Evolutionary conservation across 2,329 filamentous ascomycete genomes (phyloP).

Genomic region (Penicillium decumbens): DNA sequence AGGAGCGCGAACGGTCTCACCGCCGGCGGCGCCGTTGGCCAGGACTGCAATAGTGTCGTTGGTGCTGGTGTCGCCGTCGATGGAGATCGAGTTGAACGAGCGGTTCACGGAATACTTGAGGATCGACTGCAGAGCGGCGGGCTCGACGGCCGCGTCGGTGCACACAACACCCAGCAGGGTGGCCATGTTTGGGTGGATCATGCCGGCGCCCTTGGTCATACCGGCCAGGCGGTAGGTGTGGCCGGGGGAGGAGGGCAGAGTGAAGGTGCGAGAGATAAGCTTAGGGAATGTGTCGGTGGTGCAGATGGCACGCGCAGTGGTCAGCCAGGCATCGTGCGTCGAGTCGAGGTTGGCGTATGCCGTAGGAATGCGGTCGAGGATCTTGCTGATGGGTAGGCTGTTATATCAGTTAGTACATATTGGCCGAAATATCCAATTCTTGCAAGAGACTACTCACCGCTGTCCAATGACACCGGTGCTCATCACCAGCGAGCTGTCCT

Average conservation of each 20-base stretch:
- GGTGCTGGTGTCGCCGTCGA: constrained; percentile 95
- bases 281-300: constrained; percentile 99
- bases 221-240: constrained; percentile 80
- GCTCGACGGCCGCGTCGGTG: constrained; percentile 78
- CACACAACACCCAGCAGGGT: constrained; percentile 87
- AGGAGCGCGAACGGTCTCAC: constrained; percentile 54
- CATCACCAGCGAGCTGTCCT: constrained; percentile 80
- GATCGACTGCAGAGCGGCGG: constrained; percentile 61
- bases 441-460: constrained; percentile 49
- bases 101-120: constrained; percentile 70
- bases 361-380: constrained; percentile 72
- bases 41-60: constrained; percentile 94
- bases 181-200: constrained; percentile 99
- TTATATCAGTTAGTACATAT: constrained; percentile 2
- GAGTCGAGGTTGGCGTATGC: constrained; percentile 67
- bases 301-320: constrained; percentile 84
- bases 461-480: constrained; percentile 97
- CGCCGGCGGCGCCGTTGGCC: constrained; percentile 90
- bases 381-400: constrained; percentile 85
- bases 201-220: constrained; percentile 96
- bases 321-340: constrained; percentile 80
- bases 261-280: constrained; percentile 78
- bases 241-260: constrained; percentile 70
- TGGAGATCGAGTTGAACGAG: constrained; percentile 94
- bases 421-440: not conserved